Evolutionary conservation across 768 basidiomycete species (phyloP).

Genomic region (Symmetrospora coprosmae): DNA sequence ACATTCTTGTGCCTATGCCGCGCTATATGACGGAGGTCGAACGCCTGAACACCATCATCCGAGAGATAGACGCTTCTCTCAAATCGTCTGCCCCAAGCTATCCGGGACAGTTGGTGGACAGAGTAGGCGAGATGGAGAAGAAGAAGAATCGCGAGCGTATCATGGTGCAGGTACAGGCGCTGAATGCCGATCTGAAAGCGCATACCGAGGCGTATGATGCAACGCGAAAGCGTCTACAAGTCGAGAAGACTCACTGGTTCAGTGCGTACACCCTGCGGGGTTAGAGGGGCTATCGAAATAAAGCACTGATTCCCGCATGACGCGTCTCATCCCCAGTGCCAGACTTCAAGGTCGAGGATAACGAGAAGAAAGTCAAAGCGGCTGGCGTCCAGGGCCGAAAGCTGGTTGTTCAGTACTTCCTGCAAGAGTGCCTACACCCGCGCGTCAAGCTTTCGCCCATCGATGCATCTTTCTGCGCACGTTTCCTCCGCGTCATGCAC

Average conservation of each 20-base stretch:
- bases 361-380: neutral
- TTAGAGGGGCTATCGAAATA: constrained; percentile 26
- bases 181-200: constrained; percentile 59
- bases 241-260: constrained; percentile 75
- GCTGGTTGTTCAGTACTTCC: constrained; percentile 36
- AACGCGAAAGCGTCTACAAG: constrained; percentile 59
- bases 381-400: constrained; percentile 36
- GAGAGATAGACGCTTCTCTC: constrained; percentile 4
- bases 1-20: constrained; percentile 59
- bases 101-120: constrained; percentile 13
- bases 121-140: constrained; percentile 3
- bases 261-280: constrained; percentile 31
- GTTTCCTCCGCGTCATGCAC: constrained; percentile 77
- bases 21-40: constrained; percentile 68
- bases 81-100: neutral
- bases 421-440: constrained; percentile 85
- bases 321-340: neutral
- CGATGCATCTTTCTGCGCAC: constrained; percentile 88
- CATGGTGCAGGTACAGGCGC: constrained; percentile 47
- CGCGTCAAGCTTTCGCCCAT: constrained; percentile 84
- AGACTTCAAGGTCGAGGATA: too few relatives aligned
- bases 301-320: constrained; percentile 21
- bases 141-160: constrained; percentile 47
- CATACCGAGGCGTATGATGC: constrained; percentile 58
- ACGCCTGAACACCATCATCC: constrained; percentile 32